Evolutionary conservation across 2,329 filamentous ascomycete genomes (phyloP), one percentile per base, ranked within the genome.

Genomic region (Xylogone sp.): DNA sequence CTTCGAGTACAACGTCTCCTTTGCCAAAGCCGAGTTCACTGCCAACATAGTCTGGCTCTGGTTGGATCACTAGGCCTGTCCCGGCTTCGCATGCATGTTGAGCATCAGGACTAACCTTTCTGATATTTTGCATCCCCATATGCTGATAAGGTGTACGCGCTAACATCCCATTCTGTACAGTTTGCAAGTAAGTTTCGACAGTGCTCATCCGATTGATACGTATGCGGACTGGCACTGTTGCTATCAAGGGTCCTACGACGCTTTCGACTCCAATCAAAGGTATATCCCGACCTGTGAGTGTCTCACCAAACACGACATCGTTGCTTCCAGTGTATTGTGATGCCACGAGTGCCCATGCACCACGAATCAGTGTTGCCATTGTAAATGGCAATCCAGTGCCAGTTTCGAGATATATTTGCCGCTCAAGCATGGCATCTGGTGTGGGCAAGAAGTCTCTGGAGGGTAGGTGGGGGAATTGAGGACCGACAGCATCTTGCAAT

Each of bases 391-490:
- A 56, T 8, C 51, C 50, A 12, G 52, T 42, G 2, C 44, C 47
- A 5, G 19, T 52, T 1, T 55, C 42, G 13, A 61, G 45, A 3
- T 50, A 43, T 21, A 61, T 68, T 8, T 73, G 67, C 45, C 71
- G 71, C 52, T 78, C 74, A 16, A 76, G 62, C 27, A 75, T 54
- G 3, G 66, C 68, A 57, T 76, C 68, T 2, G 75, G 71, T 6
- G 62, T 68, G 3, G 71, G 71, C 27, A 75, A 63, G 42, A 71
- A 74, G 57, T 76, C 75, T 54, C 73, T 64, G 2, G 70, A 73
- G 1, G 77, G 76, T 1, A 78, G 61, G 42, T 66, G 65, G 12
- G 77, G 78, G 53, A 79, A 81, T 44, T 78, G 75, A 45, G 73
- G 69, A 2, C 72, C 72, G 27, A 68, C 68, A 2, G 73, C 71